Percentiles rank a stretch among this genome's conserved stretches.
Evolutionary conservation across 1,284 basidiomycete genomes (phyloP).

Genomic region (Kalmanozyma brasiliensis): DNA sequence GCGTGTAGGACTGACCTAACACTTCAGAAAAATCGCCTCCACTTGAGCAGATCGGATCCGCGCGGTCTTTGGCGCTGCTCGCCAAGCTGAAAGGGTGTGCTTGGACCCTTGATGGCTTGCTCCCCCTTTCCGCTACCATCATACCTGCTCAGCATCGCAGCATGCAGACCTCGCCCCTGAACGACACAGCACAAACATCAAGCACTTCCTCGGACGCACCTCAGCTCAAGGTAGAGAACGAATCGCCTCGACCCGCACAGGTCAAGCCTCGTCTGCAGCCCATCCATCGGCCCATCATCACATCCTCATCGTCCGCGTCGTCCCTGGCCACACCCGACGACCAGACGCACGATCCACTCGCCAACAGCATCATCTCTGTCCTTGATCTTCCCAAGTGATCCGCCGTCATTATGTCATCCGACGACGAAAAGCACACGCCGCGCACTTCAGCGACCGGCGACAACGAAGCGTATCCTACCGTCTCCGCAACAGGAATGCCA

Average conservation of each 20-base stretch:
- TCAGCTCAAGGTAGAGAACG: not conserved
- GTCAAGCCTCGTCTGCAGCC: constrained; percentile 18
- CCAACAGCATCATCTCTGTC: constrained; percentile 28
- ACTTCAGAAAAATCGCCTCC: not conserved
- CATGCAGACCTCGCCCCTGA: constrained; percentile 8
- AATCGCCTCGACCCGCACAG: not conserved
- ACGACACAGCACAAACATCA: not conserved
- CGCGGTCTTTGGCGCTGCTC: not conserved
- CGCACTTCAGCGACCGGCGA: constrained; percentile 16
- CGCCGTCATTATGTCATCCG: not conserved
- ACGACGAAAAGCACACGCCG: constrained; percentile 26
- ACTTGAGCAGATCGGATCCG: constrained; percentile 4
- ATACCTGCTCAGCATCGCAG: constrained; percentile 5
- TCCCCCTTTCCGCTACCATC: not conserved
- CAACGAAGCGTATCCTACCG: constrained; percentile 46
- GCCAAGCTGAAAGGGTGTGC: not conserved
- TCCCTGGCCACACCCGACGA: not conserved
- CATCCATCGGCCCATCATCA: constrained; percentile 10
- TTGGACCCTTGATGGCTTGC: not conserved
- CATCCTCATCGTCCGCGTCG: not conserved
- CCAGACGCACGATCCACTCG: constrained; percentile 11
- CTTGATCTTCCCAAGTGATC: constrained; percentile 21
- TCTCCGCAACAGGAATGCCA: constrained; percentile 58
- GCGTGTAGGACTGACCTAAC: not conserved
- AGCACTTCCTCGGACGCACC: not conserved